Conservation (phyloP, 805 yeast genomes). For the Candida saitoana region DNA sequence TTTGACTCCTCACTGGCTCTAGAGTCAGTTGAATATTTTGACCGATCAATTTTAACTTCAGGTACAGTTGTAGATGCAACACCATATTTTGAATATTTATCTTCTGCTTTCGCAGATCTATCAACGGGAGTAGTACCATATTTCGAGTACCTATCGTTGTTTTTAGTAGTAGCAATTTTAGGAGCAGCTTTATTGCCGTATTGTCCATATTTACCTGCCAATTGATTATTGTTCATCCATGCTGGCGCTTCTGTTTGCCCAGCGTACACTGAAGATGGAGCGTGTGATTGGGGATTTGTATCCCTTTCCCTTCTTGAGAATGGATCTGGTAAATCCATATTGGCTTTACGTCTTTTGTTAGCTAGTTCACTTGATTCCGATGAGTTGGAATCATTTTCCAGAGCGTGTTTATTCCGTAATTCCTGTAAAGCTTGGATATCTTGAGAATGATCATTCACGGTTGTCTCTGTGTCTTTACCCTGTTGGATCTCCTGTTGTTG, state of each 20-base stretch:
- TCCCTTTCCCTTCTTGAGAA: slow-evolving; percentile 20
- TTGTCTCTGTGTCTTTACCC: background rate
- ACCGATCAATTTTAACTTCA: background rate
- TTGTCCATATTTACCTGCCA: slow-evolving; percentile 34
- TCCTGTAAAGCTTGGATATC: no score
- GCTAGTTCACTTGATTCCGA: background rate
- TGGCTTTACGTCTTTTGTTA: slow-evolving; percentile 7
- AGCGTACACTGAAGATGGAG: slow-evolving; percentile 21
- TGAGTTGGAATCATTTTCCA: background rate
- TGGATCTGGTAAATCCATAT: slow-evolving; percentile 16
- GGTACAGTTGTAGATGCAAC: background rate
- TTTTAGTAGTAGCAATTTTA: background rate
- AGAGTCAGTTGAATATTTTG: background rate
- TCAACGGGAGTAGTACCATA: slow-evolving; percentile 8
- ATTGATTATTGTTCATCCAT: slow-evolving; percentile 30
- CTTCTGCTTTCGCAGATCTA: background rate
- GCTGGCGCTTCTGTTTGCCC: slow-evolving; percentile 29
- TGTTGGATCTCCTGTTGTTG: background rate
- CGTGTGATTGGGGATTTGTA: slow-evolving; percentile 6
- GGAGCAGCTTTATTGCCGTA: slow-evolving; percentile 25
- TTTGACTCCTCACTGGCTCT: background rate
- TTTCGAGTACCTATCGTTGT: slow-evolving; percentile 16
- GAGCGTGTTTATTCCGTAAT: no score
- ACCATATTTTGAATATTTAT: slow-evolving; percentile 12
- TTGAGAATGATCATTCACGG: background rate